A percentile compares a stretch with the other conserved stretches of the same genome.
phyloP scores from a whole-genome alignment of 106 monocot genomes.

The Amphibolis antarctica region DNA sequence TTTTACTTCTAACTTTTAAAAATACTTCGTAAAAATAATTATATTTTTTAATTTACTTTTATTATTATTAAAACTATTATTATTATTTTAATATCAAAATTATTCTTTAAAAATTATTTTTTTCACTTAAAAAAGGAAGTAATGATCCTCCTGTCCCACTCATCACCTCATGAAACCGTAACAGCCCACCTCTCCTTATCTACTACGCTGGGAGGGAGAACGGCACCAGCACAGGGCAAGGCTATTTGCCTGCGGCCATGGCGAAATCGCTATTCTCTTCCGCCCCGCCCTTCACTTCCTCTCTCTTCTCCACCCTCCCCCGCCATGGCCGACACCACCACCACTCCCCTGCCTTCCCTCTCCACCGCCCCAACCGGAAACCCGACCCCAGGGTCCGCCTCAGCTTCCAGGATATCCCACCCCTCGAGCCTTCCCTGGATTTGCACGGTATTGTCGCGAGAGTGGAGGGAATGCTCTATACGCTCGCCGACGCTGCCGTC shows the following conservation, averaged over 20 bases:
- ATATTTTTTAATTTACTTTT: too few relatives aligned
- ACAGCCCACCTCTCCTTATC: too few relatives aligned
- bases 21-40: too few relatives aligned
- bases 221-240: too few relatives aligned
- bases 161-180: too few relatives aligned
- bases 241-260: slow-evolving; percentile 39
- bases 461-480: slow-evolving; percentile 70
- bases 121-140: too few relatives aligned
- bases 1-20: too few relatives aligned
- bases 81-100: too few relatives aligned
- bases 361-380: slow-evolving; percentile 15
- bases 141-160: too few relatives aligned
- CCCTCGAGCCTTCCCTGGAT: slow-evolving; percentile 28
- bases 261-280: slow-evolving; percentile 38
- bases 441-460: slow-evolving; percentile 29
- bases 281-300: slow-evolving; percentile 27
- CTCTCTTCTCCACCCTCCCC: slow-evolving; percentile 21
- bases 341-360: slow-evolving; percentile 5
- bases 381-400: slow-evolving; percentile 26
- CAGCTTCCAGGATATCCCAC: slow-evolving; percentile 50
- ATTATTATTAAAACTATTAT: too few relatives aligned
- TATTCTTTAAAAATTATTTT: too few relatives aligned
- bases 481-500: slow-evolving; percentile 81
- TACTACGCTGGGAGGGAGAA: too few relatives aligned
- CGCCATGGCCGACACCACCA: slow-evolving; percentile 22